Conservation (phyloP, 108 stramenopile genomes). For the Nitzschia sp. region DNA sequence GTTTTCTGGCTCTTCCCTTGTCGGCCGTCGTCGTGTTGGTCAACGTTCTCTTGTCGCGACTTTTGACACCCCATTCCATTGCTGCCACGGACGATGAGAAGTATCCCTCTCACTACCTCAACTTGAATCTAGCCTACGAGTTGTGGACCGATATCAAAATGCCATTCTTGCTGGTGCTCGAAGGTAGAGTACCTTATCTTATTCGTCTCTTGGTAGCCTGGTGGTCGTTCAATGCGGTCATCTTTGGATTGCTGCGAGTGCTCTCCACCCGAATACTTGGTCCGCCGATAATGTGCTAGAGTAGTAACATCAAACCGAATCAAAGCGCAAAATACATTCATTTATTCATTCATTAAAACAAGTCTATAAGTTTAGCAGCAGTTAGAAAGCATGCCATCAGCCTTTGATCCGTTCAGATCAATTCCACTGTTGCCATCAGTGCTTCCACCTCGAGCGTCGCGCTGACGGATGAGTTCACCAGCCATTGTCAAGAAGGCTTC, state of each 20-base stretch:
- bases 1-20: constrained; percentile 42
- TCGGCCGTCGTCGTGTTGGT: constrained; percentile 52
- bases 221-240: constrained; percentile 59
- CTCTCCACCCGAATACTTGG: constrained; percentile 23
- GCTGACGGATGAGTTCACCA: constrained; percentile 90
- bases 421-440: constrained; percentile 49
- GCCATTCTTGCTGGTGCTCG: constrained; percentile 46
- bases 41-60: constrained; percentile 60
- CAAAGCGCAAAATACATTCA: too few relatives aligned
- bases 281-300: not conserved
- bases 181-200: constrained; percentile 26
- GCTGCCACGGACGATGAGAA: constrained; percentile 1
- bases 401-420: constrained; percentile 55
- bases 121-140: constrained; percentile 71
- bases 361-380: constrained; percentile 38
- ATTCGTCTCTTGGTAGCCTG: constrained; percentile 65
- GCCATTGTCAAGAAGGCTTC: constrained; percentile 99
- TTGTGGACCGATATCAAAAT: constrained; percentile 72
- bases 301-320: too few relatives aligned
- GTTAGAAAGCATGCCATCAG: constrained; percentile 24
- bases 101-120: constrained; percentile 55
- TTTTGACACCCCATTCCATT: constrained; percentile 59
- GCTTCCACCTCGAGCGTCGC: constrained; percentile 62
- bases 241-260: constrained; percentile 41
- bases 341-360: not conserved